phyloP scores from a whole-genome alignment of 1,284 basidiomycete species.

The Amylostereum areolatum region DNA sequence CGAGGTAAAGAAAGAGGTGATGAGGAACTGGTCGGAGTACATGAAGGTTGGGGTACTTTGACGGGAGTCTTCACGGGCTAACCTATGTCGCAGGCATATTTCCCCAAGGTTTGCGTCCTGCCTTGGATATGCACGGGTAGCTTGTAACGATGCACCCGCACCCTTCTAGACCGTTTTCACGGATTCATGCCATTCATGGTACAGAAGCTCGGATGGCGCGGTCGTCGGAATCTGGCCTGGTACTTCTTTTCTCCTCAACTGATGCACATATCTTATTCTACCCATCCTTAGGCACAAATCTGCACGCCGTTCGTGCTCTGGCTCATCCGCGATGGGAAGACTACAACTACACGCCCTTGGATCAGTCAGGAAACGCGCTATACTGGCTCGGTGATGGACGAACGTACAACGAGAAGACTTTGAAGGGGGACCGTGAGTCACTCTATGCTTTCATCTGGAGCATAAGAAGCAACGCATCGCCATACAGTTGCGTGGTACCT shows the following conservation, averaged over 20 bases:
- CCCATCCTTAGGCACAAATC: conserved; percentile 35
- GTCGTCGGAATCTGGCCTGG: conserved; percentile 58
- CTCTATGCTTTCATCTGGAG: background rate
- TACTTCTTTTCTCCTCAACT: conserved; percentile 14
- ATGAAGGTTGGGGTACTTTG: conserved; percentile 29
- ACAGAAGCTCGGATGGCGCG: conserved; percentile 55
- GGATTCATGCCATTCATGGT: conserved; percentile 60
- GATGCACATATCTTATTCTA: background rate
- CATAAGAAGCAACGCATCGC: background rate
- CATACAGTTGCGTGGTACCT: background rate
- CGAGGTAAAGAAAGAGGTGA: conserved; percentile 43
- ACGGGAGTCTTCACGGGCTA: background rate
- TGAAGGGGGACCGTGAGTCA: background rate
- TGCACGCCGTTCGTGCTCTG: conserved; percentile 47
- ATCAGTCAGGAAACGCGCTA: conserved; percentile 34
- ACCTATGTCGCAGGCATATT: conserved; percentile 29
- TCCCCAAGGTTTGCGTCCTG: conserved; percentile 30
- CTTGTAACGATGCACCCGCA: background rate
- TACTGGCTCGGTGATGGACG: background rate
- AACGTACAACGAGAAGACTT: background rate
- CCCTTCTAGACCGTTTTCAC: conserved; percentile 48
- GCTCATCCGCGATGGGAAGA: conserved; percentile 62
- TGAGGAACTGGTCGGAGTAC: conserved; percentile 48
- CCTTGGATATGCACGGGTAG: background rate
- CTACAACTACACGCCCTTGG: conserved; percentile 45